phyloP scores from a whole-genome alignment of 352 stramenopile species.

The Pythium diclinum region DNA sequence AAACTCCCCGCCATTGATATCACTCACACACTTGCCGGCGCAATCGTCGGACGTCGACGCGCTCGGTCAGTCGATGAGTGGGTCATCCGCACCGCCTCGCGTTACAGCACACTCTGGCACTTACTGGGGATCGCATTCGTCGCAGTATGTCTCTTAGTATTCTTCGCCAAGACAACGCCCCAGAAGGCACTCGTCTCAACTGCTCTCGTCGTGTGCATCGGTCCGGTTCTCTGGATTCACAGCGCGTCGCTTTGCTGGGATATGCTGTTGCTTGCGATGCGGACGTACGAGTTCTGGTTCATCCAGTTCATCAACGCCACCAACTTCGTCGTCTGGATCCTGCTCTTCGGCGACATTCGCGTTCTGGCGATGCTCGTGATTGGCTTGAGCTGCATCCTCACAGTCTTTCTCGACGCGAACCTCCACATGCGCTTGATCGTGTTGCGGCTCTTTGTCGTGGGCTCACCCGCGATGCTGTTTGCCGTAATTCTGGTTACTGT shows the following conservation, averaged over 20 bases:
- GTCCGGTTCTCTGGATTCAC: slow-evolving; percentile 8
- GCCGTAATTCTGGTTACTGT: not conserved
- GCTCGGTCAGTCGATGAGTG: not conserved
- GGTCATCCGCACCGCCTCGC: not conserved
- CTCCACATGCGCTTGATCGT: slow-evolving; percentile 14
- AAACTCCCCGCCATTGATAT: slow-evolving; percentile 12
- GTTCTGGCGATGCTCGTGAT: not conserved
- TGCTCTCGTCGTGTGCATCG: not conserved
- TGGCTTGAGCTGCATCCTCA: slow-evolving; percentile 3
- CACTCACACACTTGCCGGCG: slow-evolving; percentile 12
- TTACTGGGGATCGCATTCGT: slow-evolving; percentile 5
- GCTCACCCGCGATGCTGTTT: slow-evolving; percentile 1
- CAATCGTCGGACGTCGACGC: not conserved
- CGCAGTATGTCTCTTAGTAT: not conserved
- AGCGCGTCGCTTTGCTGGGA: slow-evolving; percentile 12
- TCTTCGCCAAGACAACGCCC: not conserved
- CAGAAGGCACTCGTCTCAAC: not conserved
- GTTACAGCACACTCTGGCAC: slow-evolving; percentile 6
- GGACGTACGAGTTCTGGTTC: slow-evolving; percentile 25
- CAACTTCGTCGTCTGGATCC: not conserved
- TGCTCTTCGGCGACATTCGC: slow-evolving; percentile 12
- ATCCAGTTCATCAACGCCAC: slow-evolving; percentile 12
- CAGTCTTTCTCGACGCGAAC: slow-evolving; percentile 23
- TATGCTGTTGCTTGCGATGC: slow-evolving; percentile 1
- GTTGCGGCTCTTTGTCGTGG: slow-evolving; percentile 15